Percentiles rank a stretch among this genome's conserved stretches.
Evolutionary conservation across 2,329 filamentous ascomycete genomes (phyloP).

Genomic region (Xylogone sp.): DNA sequence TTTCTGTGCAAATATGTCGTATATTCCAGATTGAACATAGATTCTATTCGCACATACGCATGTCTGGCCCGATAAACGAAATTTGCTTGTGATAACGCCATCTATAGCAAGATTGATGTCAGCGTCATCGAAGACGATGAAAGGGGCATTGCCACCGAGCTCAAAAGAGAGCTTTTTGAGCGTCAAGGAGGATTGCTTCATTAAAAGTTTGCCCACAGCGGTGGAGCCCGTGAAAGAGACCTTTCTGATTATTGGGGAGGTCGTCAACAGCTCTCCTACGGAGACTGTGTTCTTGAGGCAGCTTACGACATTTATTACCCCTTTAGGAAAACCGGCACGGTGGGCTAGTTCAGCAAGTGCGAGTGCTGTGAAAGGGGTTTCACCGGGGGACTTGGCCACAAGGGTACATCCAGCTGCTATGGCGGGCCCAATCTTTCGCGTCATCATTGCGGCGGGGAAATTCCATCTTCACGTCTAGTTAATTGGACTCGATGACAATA

Average conservation of each 20-base stretch:
- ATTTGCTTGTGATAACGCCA: constrained; percentile 80
- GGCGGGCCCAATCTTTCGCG: constrained; percentile 62
- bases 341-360: constrained; percentile 79
- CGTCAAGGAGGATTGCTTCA: too few species aligned
- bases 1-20: constrained; percentile 64
- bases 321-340: constrained; percentile 80
- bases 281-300: constrained; percentile 73
- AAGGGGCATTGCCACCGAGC: constrained; percentile 88
- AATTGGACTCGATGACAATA: too few species aligned
- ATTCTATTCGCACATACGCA: constrained; percentile 64
- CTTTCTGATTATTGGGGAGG: constrained; percentile 72
- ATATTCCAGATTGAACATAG: constrained; percentile 71
- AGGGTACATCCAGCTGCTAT: constrained; percentile 88
- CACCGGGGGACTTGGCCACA: constrained; percentile 81
- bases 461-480: too few species aligned
- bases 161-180: constrained; percentile 38
- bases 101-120: constrained; percentile 78
- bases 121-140: constrained; percentile 92
- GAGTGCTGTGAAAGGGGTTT: too few species aligned
- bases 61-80: constrained; percentile 88
- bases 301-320: constrained; percentile 85
- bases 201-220: too few species aligned
- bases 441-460: constrained; percentile 62
- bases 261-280: constrained; percentile 71
- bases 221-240: constrained; percentile 59